phyloP scores from a whole-genome alignment of 2,329 filamentous ascomycete species.

The Aspergillus sp. region DNA sequence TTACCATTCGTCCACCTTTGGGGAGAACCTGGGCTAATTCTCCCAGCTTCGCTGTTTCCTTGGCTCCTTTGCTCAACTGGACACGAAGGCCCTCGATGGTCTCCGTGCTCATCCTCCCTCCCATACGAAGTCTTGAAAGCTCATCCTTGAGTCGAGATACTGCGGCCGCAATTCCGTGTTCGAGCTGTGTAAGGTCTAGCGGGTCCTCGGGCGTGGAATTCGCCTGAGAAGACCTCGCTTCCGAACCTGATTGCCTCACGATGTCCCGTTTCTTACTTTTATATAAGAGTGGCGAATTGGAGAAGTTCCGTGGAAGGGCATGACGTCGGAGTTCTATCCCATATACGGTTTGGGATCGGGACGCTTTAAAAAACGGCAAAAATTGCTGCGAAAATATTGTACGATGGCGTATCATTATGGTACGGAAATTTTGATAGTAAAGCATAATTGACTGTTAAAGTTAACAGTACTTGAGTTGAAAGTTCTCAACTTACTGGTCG shows the following conservation, averaged over 20 bases:
- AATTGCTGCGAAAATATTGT: background rate
- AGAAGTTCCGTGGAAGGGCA: constrained; percentile 35
- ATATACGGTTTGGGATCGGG: background rate
- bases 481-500: background rate
- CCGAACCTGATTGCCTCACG: constrained; percentile 43
- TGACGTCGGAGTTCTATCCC: constrained; percentile 1
- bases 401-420: constrained; percentile 3
- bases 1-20: constrained; percentile 60
- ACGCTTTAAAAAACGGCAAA: background rate
- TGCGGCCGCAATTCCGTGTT: constrained; percentile 55
- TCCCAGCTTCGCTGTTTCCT: constrained; percentile 54
- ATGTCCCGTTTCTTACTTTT: constrained; percentile 60
- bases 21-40: constrained; percentile 68
- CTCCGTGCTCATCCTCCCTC: constrained; percentile 63
- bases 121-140: constrained; percentile 61
- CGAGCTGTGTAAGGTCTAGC: constrained; percentile 60
- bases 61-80: constrained; percentile 53
- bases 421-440: background rate
- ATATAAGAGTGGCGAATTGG: constrained; percentile 39
- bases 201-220: constrained; percentile 50
- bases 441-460: background rate
- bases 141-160: constrained; percentile 61
- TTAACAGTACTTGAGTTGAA: too few species aligned
- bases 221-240: constrained; percentile 33
- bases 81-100: constrained; percentile 62